Conservation (phyloP, 2,329 filamentous ascomycete species). For the Boeremia exigua region DNA sequence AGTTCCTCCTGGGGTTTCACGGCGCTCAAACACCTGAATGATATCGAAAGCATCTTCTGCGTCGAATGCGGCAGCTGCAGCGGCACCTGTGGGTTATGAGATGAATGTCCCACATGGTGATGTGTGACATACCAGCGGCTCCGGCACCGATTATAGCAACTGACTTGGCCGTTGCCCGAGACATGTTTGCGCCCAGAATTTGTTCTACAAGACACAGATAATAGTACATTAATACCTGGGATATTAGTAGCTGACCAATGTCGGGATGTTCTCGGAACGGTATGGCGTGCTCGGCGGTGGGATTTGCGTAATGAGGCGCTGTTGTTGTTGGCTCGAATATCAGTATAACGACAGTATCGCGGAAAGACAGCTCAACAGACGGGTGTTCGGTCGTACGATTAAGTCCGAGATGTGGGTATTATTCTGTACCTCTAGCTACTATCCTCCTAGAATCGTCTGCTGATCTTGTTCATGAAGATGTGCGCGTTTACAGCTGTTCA, state of each 20-base stretch:
- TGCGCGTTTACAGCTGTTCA: slow-evolving; percentile 49
- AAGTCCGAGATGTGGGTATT: not conserved
- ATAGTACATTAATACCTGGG: slow-evolving; percentile 5
- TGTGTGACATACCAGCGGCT: slow-evolving; percentile 29
- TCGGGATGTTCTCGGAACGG: slow-evolving; percentile 2
- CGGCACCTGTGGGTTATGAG: slow-evolving; percentile 32
- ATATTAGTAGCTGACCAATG: slow-evolving; percentile 1
- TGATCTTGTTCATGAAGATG: too few relatives aligned
- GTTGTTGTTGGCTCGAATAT: slow-evolving; percentile 9
- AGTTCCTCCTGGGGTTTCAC: slow-evolving; percentile 44
- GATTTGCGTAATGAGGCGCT: slow-evolving; percentile 10
- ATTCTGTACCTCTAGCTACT: too few relatives aligned
- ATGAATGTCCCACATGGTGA: slow-evolving; percentile 6
- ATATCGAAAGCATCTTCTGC: slow-evolving; percentile 43
- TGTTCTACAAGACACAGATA: slow-evolving; percentile 1
- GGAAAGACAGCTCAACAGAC: not conserved
- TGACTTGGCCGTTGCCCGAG: slow-evolving; percentile 1
- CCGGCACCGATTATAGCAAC: slow-evolving; percentile 30
- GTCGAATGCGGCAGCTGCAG: slow-evolving; percentile 43
- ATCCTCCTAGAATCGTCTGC: too few relatives aligned
- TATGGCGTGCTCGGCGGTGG: slow-evolving; percentile 18
- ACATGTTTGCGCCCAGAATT: slow-evolving; percentile 35
- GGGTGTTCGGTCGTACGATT: not conserved
- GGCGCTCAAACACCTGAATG: slow-evolving; percentile 46
- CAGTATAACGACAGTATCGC: not conserved